phyloP scores from a whole-genome alignment of 352 stramenopile genomes.

The Globisporangium radiosum region DNA sequence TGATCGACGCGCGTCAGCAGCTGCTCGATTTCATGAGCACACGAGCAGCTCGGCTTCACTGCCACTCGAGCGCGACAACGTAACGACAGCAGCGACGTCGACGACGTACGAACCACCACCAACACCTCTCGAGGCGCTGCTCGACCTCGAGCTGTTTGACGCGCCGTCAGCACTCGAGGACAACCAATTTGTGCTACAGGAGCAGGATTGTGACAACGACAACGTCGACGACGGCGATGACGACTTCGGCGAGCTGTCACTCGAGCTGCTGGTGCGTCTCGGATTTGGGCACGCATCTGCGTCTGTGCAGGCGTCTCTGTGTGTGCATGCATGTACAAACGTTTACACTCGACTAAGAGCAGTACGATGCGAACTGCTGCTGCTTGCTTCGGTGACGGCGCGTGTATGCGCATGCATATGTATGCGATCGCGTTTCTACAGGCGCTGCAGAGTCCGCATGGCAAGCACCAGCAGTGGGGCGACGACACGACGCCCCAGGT shows the following conservation, averaged over 20 bases:
- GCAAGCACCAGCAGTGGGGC: conserved; percentile 44
- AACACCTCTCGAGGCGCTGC: conserved; percentile 32
- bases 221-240: background rate
- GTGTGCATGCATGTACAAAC: background rate
- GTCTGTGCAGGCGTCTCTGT: no score
- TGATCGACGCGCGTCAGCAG: background rate
- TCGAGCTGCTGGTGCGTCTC: conserved; percentile 47
- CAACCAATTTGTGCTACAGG: conserved; percentile 20
- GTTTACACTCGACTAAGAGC: background rate
- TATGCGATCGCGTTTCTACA: conserved; percentile 10
- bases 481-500: conserved; percentile 12
- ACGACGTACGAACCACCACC: background rate
- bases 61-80: background rate
- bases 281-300: no score
- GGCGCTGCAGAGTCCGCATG: conserved; percentile 71
- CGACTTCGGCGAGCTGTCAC: conserved; percentile 24
- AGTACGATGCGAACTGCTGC: no score
- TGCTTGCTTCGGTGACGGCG: no score
- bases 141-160: conserved; percentile 52
- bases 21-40: no score
- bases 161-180: conserved; percentile 14
- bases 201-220: conserved; percentile 2
- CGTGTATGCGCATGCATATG: background rate
- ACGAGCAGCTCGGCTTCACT: background rate
- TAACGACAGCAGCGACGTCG: background rate